These are phyloP conservation scores for Boletus semigastroideus DNA, from an alignment of 1,284 basidiomycete genomes.

Conservation along the genomic window DNA sequence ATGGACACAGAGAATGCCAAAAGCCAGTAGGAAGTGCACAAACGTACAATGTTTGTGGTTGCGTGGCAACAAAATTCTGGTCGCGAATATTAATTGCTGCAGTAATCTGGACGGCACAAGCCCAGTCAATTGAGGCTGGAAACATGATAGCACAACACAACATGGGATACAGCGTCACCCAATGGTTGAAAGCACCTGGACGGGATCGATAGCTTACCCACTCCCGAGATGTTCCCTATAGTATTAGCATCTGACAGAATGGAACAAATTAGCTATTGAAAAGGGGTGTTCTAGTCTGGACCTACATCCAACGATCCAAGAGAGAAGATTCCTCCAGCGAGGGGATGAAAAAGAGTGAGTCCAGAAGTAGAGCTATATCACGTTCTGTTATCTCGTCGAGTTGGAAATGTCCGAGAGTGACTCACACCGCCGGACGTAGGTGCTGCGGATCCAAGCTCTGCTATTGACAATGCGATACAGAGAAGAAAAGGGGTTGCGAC, in stretches of 20 bases:
- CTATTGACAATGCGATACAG: background rate
- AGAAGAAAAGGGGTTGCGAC: too few species aligned
- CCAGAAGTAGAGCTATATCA: background rate
- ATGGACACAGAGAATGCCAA: conserved; percentile 26
- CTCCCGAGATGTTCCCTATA: conserved; percentile 38
- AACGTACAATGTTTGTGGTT: too few species aligned
- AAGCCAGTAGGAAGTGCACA: too few species aligned
- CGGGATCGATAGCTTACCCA: conserved; percentile 16
- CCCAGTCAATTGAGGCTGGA: conserved; percentile 45
- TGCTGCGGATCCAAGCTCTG: background rate
- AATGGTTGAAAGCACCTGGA: too few species aligned
- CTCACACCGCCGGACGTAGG: background rate
- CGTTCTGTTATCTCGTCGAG: background rate
- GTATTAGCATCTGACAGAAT: conserved; percentile 4
- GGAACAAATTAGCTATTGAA: too few species aligned
- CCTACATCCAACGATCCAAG: background rate
- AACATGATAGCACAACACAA: background rate
- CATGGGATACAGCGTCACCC: background rate
- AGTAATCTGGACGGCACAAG: conserved; percentile 38
- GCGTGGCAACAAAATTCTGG: too few species aligned
- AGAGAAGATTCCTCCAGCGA: background rate
- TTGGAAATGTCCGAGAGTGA: background rate
- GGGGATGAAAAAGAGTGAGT: background rate
- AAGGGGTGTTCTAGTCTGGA: background rate
- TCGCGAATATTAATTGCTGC: conserved; percentile 34